Base-by-base conservation (phyloP, 2,329 filamentous ascomycete genomes). In the Pyrenophora graminea region DNA sequence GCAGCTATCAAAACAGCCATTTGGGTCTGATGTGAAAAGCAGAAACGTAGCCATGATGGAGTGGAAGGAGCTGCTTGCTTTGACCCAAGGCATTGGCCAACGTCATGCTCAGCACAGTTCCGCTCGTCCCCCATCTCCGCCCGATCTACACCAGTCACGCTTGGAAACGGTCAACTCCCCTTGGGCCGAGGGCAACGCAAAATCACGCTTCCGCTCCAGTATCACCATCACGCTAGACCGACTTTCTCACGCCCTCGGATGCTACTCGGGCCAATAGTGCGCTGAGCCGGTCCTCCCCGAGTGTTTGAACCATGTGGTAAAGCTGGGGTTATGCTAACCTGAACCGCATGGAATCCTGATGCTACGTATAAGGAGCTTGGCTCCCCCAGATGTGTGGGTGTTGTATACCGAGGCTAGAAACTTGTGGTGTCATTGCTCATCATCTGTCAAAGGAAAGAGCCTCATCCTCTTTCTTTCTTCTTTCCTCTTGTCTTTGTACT, bases 221-320 rank as follows among this genome's bases (percentile, higher is more conserved):
- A 38, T 52, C 36, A 45, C 33, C 21, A 27, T 15, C 30, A 43
- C 49, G 46, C 50, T 45, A 42, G 42, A 33, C 36, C 21, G 45
- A 55, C 44, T 39, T 39, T 45, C 48, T 54, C 58, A 50, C 55
- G 60, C 61, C 68, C 68, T 67, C 64, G 68, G 65, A 57, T 54
- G 56, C 58, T 48, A 42, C 58, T 71, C 68, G 68, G 68, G 34
- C 66, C 67, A 72, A 70, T 72, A 68, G 66, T 69, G 48, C 57
- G 58, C 52, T 67, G 62, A 69, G 55, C 69, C 69, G 68, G 60
- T 47, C 55, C 50, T 53, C 63, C 61, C 68, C 68, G 67, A 68
- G 52, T 47, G 58, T 40, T 55, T 46, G 48, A 55, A 55, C 56
- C 64, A 53, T 56, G 54, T 45, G 44, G 55, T 19, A 32, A 27